Percentiles rank a stretch among this genome's conserved stretches.
Conservation (phyloP, 2,329 filamentous ascomycete species). For the Helotiales sp. region DNA sequence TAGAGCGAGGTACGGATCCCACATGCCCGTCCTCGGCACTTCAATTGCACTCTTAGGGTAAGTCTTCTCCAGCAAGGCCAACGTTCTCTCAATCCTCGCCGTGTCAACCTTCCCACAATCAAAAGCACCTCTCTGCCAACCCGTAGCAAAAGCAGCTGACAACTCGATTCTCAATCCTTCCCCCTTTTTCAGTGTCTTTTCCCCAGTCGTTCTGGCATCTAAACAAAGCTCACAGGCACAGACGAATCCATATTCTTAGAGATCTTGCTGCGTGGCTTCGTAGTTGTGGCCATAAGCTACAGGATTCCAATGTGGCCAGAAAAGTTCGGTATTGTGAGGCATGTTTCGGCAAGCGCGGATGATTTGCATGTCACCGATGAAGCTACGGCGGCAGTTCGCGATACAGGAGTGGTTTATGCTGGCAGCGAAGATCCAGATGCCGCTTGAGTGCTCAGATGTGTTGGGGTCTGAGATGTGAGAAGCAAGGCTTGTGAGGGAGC, state of each 20-base stretch:
- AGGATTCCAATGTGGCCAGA: constrained; percentile 20
- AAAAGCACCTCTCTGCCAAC: not conserved
- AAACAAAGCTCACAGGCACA: constrained; percentile 25
- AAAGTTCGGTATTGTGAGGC: constrained; percentile 25
- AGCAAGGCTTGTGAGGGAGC: constrained; percentile 20
- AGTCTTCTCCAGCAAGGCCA: constrained; percentile 18
- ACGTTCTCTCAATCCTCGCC: constrained; percentile 11
- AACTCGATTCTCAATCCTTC: constrained; percentile 15
- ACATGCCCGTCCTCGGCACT: constrained; percentile 22
- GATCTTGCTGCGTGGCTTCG: constrained; percentile 12
- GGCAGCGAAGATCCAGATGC: constrained; percentile 28
- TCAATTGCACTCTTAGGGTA: constrained; percentile 1
- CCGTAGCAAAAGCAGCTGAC: constrained; percentile 12
- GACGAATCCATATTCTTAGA: constrained; percentile 22
- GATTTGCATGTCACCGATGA: constrained; percentile 30
- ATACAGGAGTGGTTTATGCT: constrained; percentile 34
- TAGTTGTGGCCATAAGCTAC: constrained; percentile 15
- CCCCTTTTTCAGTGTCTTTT: constrained; percentile 13
- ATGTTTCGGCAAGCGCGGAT: constrained; percentile 25
- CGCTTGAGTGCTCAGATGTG: constrained; percentile 22
- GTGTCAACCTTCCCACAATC: constrained; percentile 12
- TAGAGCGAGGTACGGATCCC: constrained; percentile 21
- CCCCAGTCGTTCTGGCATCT: constrained; percentile 10
- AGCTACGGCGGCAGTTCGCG: constrained; percentile 28
- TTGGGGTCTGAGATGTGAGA: not conserved